phyloP scores from a whole-genome alignment of 352 stramenopile genomes.

The Aphanomyces invadans region DNA sequence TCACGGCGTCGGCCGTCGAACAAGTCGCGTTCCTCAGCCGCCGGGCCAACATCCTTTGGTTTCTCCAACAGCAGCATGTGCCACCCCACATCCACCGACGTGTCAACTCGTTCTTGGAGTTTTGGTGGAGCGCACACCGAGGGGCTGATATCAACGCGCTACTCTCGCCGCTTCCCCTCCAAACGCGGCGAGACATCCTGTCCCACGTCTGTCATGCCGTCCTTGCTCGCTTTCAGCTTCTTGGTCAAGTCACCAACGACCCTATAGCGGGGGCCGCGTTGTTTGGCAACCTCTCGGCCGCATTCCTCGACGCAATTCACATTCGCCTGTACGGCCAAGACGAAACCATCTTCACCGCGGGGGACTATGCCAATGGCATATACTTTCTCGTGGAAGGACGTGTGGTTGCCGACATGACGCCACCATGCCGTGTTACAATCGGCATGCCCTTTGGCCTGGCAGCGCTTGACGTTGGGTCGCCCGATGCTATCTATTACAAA shows the following conservation, averaged over 20 bases:
- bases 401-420: slow-evolving; percentile 20
- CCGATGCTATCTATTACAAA: not conserved
- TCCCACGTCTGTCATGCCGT: slow-evolving; percentile 51
- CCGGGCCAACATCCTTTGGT: slow-evolving; percentile 51
- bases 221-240: slow-evolving; percentile 40
- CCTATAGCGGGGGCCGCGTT: not conserved
- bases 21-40: slow-evolving; percentile 59
- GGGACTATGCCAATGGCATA: slow-evolving; percentile 2
- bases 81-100: slow-evolving; percentile 48
- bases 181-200: slow-evolving; percentile 50
- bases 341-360: slow-evolving; percentile 1
- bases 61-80: slow-evolving; percentile 48
- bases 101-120: slow-evolving; percentile 58
- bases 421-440: slow-evolving; percentile 26
- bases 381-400: not conserved
- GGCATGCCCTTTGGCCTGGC: slow-evolving; percentile 28
- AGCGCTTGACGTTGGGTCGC: not conserved
- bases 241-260: slow-evolving; percentile 28
- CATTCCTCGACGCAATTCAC: slow-evolving; percentile 49
- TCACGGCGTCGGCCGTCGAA: slow-evolving; percentile 56
- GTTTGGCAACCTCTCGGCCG: slow-evolving; percentile 2
- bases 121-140: slow-evolving; percentile 60
- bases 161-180: slow-evolving; percentile 41
- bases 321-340: slow-evolving; percentile 34
- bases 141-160: slow-evolving; percentile 47